phyloP scores from a whole-genome alignment of 306 rosid genomes.

The Adenanthera pavonina region DNA sequence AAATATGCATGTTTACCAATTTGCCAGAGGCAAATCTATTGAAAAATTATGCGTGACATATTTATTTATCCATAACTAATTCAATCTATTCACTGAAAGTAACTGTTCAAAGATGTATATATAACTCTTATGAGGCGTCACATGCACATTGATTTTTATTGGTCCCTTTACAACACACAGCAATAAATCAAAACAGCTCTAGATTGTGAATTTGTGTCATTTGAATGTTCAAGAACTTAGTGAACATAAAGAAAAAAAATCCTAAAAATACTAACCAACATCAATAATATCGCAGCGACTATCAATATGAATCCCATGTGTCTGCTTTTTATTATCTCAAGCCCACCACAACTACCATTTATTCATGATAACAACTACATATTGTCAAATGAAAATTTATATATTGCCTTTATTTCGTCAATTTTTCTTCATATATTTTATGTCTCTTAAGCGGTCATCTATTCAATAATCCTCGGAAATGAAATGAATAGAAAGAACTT shows the following conservation, averaged over 20 bases:
- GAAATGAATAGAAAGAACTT: neutral
- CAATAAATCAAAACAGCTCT: neutral
- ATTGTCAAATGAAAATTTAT: neutral
- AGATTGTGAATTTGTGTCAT: neutral
- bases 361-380: neutral
- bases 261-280: neutral
- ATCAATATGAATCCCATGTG: neutral
- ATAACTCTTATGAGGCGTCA: too few relatives aligned
- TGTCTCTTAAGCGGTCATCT: neutral
- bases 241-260: neutral
- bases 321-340: slow-evolving; percentile 21
- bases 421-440: too few relatives aligned
- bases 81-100: too few relatives aligned
- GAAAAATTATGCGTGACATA: too few relatives aligned
- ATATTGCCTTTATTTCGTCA: neutral
- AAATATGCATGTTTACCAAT: too few relatives aligned
- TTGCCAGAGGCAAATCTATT: too few relatives aligned
- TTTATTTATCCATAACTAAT: too few relatives aligned
- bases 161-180: too few relatives aligned
- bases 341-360: slow-evolving; percentile 5
- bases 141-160: too few relatives aligned
- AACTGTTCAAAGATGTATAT: too few relatives aligned
- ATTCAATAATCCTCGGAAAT: neutral
- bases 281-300: neutral
- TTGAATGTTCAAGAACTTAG: neutral